Conservation (phyloP, 1,139 yeast genomes). For the Yamadazyma diddensiae region DNA sequence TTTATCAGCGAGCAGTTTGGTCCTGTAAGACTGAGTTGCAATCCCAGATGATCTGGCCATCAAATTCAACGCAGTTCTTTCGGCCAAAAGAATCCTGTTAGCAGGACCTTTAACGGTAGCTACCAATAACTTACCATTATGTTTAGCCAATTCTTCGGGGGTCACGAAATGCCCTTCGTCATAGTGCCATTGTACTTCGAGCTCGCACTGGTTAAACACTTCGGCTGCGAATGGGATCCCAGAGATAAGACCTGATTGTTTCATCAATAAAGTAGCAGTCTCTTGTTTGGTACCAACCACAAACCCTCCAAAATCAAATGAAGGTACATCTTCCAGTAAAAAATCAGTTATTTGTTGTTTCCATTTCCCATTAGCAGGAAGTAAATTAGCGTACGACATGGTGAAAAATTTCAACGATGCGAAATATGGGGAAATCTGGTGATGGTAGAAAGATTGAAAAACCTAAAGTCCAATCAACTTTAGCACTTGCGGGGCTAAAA, state of each 20-base stretch:
- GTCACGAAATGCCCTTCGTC: slow-evolving; percentile 63
- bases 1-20: slow-evolving; percentile 60
- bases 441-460: too few species aligned
- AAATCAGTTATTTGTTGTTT: slow-evolving; percentile 70
- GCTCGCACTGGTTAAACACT: slow-evolving; percentile 72
- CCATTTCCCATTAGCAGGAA: slow-evolving; percentile 80
- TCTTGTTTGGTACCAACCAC: slow-evolving; percentile 81
- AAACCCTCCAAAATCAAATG: slow-evolving; percentile 90
- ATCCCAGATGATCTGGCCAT: slow-evolving; percentile 84
- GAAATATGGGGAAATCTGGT: slow-evolving; percentile 1
- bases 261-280: slow-evolving; percentile 77
- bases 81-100: slow-evolving; percentile 73
- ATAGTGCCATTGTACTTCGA: slow-evolving; percentile 68
- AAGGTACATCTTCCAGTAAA: slow-evolving; percentile 86
- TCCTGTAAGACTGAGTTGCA: slow-evolving; percentile 71
- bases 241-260: slow-evolving; percentile 74
- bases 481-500: too few species aligned
- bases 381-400: slow-evolving; percentile 45
- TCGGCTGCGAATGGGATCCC: slow-evolving; percentile 92
- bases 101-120: slow-evolving; percentile 83
- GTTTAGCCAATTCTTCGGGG: slow-evolving; percentile 37
- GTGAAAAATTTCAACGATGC: slow-evolving; percentile 2
- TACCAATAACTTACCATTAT: slow-evolving; percentile 61
- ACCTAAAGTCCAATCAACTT: background rate
- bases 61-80: slow-evolving; percentile 80